Percentiles rank a stretch among this genome's conserved stretches.
Conservation (phyloP, 345 rosid genomes). For the Euphorbia peplus region DNA sequence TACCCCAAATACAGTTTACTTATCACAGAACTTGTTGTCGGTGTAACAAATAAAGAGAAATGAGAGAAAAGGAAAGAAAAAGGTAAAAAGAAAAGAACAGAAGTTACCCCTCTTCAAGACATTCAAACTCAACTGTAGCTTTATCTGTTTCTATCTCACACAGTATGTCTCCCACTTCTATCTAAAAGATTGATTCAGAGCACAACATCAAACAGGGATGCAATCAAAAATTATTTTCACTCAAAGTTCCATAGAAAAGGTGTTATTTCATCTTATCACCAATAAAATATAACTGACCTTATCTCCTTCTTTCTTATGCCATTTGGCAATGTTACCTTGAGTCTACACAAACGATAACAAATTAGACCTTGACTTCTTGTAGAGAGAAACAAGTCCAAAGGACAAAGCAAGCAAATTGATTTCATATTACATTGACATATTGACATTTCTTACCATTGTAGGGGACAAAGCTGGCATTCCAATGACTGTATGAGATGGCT, state of each 20-base stretch:
- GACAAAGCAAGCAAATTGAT: slow-evolving; percentile 4
- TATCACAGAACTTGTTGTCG: neutral
- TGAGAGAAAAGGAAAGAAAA: slow-evolving; percentile 3
- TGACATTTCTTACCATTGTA: slow-evolving; percentile 68
- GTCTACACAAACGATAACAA: slow-evolving; percentile 51
- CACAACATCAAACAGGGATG: slow-evolving; percentile 25
- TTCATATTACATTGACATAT: neutral
- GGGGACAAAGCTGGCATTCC: slow-evolving; percentile 99
- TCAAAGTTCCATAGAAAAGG: slow-evolving; percentile 13
- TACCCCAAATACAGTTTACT: neutral
- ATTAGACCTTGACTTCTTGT: slow-evolving; percentile 22
- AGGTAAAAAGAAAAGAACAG: slow-evolving; percentile 17
- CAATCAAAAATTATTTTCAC: slow-evolving; percentile 16
- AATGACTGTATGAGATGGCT: slow-evolving; percentile 58
- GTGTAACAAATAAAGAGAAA: neutral
- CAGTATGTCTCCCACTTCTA: slow-evolving; percentile 86
- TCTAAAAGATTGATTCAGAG: slow-evolving; percentile 47
- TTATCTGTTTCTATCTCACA: slow-evolving; percentile 98
- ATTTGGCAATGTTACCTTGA: slow-evolving; percentile 89
- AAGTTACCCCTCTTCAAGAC: slow-evolving; percentile 92
- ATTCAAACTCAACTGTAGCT: slow-evolving; percentile 89
- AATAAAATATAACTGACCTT: slow-evolving; percentile 47
- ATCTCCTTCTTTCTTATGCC: slow-evolving; percentile 98
- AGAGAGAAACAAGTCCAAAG: slow-evolving; percentile 18
- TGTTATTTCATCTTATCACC: slow-evolving; percentile 13